phyloP scores from a whole-genome alignment of 2,329 filamentous ascomycete species.

The Aspergillus pseudoviridinutans region DNA sequence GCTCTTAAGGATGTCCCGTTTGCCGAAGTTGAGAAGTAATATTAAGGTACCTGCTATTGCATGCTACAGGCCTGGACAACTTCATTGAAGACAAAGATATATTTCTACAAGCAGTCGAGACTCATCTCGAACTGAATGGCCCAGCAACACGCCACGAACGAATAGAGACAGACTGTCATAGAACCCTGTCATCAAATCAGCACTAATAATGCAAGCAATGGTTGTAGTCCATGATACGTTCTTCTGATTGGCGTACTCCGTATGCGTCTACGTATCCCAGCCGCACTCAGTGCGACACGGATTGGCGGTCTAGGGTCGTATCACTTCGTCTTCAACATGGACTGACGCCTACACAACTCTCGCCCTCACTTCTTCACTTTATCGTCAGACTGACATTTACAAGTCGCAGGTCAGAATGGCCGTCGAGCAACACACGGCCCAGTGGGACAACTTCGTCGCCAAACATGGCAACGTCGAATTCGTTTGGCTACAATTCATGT shows the following conservation, averaged over 20 bases:
- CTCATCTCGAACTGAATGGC: background rate
- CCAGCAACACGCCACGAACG: no score
- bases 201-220: background rate
- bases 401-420: background rate
- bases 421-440: background rate
- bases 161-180: background rate
- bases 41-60: background rate
- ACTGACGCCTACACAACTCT: background rate
- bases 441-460: background rate
- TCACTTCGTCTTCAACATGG: background rate
- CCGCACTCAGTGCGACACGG: background rate
- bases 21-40: no score
- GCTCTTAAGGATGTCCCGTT: background rate
- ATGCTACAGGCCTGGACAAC: background rate
- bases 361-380: background rate
- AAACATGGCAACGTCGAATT: background rate
- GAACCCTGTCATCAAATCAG: background rate
- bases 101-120: no score
- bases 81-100: background rate
- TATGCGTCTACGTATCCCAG: background rate
- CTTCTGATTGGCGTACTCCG: background rate
- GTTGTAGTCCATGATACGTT: background rate
- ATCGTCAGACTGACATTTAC: background rate
- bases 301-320: background rate
- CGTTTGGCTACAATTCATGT: background rate